Conservation (phyloP, 2,329 filamentous ascomycete genomes). For the Cladosporium colombiae region DNA sequence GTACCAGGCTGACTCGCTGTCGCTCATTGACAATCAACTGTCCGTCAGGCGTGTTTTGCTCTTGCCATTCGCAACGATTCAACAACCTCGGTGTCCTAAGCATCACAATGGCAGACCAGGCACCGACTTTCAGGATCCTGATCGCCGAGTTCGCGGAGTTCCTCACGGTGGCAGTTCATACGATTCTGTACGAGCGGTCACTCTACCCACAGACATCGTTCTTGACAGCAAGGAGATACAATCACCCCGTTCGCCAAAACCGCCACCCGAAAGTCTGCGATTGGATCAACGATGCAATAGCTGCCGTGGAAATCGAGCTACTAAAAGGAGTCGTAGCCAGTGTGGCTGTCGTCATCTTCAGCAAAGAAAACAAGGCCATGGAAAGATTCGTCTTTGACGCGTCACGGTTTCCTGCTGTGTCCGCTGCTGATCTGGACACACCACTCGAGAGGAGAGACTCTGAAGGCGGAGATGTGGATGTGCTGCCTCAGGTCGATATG, state of each 20-base stretch:
- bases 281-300: constrained; percentile 81
- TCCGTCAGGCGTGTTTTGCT: neutral
- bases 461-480: constrained; percentile 27
- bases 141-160: constrained; percentile 75
- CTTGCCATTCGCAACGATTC: neutral
- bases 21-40: neutral
- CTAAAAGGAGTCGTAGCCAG: constrained; percentile 58
- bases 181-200: constrained; percentile 76
- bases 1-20: neutral
- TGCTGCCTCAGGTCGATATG: constrained; percentile 53
- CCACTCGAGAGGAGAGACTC: constrained; percentile 47
- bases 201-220: constrained; percentile 81
- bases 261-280: constrained; percentile 82
- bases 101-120: neutral
- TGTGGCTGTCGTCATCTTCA: constrained; percentile 59
- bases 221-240: constrained; percentile 76
- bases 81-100: neutral
- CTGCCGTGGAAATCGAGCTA: constrained; percentile 70
- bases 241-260: constrained; percentile 80
- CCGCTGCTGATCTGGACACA: constrained; percentile 49
- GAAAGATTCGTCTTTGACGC: constrained; percentile 64
- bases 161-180: constrained; percentile 79
- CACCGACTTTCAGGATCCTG: constrained; percentile 54
- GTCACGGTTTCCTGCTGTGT: constrained; percentile 55
- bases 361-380: constrained; percentile 53